Evolutionary conservation across 2,329 filamentous ascomycete species (phyloP), one percentile per base, ranked within the genome.

Genomic region (Aspergillus tanneri): DNA sequence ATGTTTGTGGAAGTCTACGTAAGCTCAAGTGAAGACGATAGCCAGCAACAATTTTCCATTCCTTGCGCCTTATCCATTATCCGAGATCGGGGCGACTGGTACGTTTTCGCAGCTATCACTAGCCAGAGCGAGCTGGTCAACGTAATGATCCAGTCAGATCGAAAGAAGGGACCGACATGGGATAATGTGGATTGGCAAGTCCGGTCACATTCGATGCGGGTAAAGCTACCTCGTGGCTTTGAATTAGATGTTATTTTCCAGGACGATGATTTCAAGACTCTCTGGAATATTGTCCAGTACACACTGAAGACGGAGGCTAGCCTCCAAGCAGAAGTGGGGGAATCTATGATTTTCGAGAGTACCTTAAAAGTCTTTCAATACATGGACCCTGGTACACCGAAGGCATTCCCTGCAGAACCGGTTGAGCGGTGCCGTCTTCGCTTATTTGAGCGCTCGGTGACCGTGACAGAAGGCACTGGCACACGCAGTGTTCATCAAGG

Each of bases 221-320:
- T 95, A 28, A 81, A 81, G 51, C 72, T 96, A 14, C 86, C 88
- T 1, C 83, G 88, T 55, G 88, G 88, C 1, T 92, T 93, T 61
- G 73, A 85, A 49, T 71, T 95, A 34, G 81, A 80, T 16, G 72
- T 93, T 14, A 83, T 86, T 54, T 84, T 90, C 63, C 78, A 77
- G 11, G 87, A 90, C 59, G 74, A 80, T n/a, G 89, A 95, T 63
- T 95, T 87, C 72, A 82, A 85, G 52, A 84, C 81, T 53, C 71
- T 95, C 9, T 91, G 86, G 82, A 87, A 83, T 58, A 89, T 95
- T 68, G 89, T 90, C 56, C 89, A 95, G 50, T 92, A 95, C 65
- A 88, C 87, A 21, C 81, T 80, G 55, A 89, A 87, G 60, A 82
- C 92, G 2, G 86, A 90, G 61, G 77, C 79, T 21, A 87, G 83